phyloP scores from a whole-genome alignment of 176 grass and related monocot genomes.

The sorghum (Sorghum bicolor) region Sorghum_bicolor_NCBIv3 NC_012873.2:66147001-66147500 shows the following conservation, averaged over 20 bases:
- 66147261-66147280: background rate
- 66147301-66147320: background rate
- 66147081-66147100: background rate
- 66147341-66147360: background rate
- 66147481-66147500: constrained; percentile 66
- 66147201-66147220: background rate
- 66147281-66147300: background rate
- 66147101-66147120: background rate
- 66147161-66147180: background rate
- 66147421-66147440: background rate
- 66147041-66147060: background rate
- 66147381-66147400: background rate
- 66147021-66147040: background rate
- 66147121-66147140: background rate
- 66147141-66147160: background rate
- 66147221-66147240: background rate
- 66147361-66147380: background rate
- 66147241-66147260: background rate
- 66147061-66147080: background rate
- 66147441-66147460: constrained; percentile 78
- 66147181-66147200: background rate
- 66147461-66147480: constrained; percentile 87
- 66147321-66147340: background rate
- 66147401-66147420: too few species aligned
- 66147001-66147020: background rate